Base-by-base conservation (phyloP, 805 yeast species). In the Pichia paraexigua region DNA sequence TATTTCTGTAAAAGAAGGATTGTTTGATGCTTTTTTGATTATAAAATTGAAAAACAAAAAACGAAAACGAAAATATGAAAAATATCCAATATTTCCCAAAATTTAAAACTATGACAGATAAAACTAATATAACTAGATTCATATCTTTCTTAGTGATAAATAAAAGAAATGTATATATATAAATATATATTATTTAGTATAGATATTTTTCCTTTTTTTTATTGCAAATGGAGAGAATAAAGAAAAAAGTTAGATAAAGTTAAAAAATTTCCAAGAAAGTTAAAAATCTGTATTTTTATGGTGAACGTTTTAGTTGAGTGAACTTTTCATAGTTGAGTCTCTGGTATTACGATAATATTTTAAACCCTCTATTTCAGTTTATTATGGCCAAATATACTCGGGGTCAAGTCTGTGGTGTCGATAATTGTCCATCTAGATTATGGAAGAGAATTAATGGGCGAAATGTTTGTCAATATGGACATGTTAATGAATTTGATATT, bases 361-460 rank as follows among this genome's bases (percentile, higher is more conserved):
- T 21, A 37, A 8, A 21, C 2, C 2, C 41, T n/a, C 13, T 22
- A 10, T 4, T 24, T 7, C 15, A 41, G 7, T 20, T 13, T 21
- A 51, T 45, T 12, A 60, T 60, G 57, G 51, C 56, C 15, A 57
- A 60, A 40, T 63, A 57, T 41, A 72, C 75, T 41, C 72, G 82
- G 58, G 98, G 99, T 2, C 84, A 87, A 5, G 68, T 84, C 6
- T 92, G 99, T 74, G 97, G 97, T 1, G 82, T 83, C 2, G 91
- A 86, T 56, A 92, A 92, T 71, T 92, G 99, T 68, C 80, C 86
- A 5, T 86, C 97, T 1, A 70, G 81, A 40, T 75, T 83, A 47
- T 92, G 88, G 80, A 75, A 84, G 47, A 66, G 79, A 30, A 70
- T 80, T 3, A 88, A 86, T 60, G 99, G 99, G 25, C 79, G 79